Base-by-base conservation (phyloP, 1,284 basidiomycete genomes). In the Rugosomyces carneus region DNA sequence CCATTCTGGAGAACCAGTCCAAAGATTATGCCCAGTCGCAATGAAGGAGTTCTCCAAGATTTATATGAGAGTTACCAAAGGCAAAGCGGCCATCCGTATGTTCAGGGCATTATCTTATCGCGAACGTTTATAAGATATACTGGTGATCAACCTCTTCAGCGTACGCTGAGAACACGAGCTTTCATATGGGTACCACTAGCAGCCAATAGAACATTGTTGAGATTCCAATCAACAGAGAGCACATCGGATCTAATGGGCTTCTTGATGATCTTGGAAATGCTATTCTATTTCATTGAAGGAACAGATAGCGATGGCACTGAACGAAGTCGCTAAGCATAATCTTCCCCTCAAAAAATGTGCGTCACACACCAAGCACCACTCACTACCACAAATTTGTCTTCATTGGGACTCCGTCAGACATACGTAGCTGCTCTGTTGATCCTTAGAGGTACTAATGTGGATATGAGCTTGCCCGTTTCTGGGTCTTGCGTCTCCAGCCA, bases 371-470 rank as follows among this genome's bases (percentile, higher is more conserved):
- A 78, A 5, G 96, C 94, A 53, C 96, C 96, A 51, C 89, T 93
- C 2, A 93, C 95, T 20, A 99, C 96, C 2, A 96, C 96, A 63
- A 99, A 99, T 68, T 99, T 99, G 69, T 97, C 91, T 68, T 99
- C 96, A 58, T 88, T 84, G 1, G 96, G 96, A 62, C 88, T 92
- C 96, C 96, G 99, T 54, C 89, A 79, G 35, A 98, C 96, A 59
- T 82, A 84, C 0, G 96, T 99, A 1, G 96, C 96, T 1, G 95
- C 93, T 35, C 96, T 76, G 66, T 98, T 99, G 71, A 99, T 84
- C 46, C 95, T 80, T 43, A 99, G 76, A 39, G 99, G 67, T 10
- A 99, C 96, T n/a, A 99, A 76, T 0, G 94, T 97, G 1, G 96
- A 99, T 44, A 79, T 62, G 40, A 75, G 63, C 32, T 70, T 73